A percentile compares a stretch with the other conserved stretches of the same genome.
These are phyloP conservation scores for Silybum marianum DNA, from an alignment of 129 eudicot species.

Conservation along the genomic window DNA sequence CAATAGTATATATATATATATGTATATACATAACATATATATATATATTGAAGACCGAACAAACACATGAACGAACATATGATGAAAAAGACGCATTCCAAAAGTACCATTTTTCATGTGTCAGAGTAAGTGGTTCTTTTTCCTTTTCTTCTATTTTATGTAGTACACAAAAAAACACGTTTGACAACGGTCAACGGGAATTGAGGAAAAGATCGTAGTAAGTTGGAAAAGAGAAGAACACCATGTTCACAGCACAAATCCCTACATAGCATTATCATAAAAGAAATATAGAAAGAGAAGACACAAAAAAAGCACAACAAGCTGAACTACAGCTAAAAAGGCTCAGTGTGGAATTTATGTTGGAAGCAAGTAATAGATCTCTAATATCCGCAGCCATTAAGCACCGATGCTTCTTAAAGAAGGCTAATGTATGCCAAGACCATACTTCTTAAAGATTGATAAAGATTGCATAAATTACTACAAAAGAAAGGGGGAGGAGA, in stretches of 20 bases:
- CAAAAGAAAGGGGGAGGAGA: not conserved
- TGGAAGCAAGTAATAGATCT: constrained; percentile 1
- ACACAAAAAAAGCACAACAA: not conserved
- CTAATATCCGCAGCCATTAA: not conserved
- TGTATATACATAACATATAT: too few species aligned
- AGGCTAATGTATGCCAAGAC: not conserved
- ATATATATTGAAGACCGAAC: too few species aligned
- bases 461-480: not conserved
- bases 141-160: not conserved
- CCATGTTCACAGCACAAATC: not conserved
- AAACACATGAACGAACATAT: too few species aligned
- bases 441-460: not conserved
- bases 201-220: not conserved
- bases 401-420: not conserved
- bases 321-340: not conserved
- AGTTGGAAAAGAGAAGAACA: not conserved
- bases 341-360: not conserved
- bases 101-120: not conserved
- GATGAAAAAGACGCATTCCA: not conserved
- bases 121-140: not conserved
- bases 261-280: not conserved
- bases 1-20: not conserved
- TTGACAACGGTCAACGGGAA: not conserved
- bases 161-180: not conserved
- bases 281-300: not conserved